Base-by-base conservation (phyloP, 2,329 filamentous ascomycete genomes). In the Neocucurbitaria cava region DNA sequence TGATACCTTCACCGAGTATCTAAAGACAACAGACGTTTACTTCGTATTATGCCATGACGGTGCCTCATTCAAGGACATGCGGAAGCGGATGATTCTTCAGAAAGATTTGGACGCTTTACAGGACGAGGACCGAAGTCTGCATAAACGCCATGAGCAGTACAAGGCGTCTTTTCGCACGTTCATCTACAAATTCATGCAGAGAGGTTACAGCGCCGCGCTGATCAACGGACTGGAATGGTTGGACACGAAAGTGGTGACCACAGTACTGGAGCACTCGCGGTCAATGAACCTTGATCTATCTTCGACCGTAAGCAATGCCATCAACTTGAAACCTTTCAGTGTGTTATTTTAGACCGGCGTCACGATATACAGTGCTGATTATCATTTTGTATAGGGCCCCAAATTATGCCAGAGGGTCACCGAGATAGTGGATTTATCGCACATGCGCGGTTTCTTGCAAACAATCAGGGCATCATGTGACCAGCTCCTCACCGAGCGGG, bases 41-140 rank as follows among this genome's bases (percentile, higher is more conserved):
- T 90, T 92, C 61, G 75, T 91, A 47, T 83, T 92, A 78, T 85
- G 83, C 47, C 87, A 90, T 60, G 87, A 91, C 68, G 88, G 87
- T 41, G 78, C 79, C 30, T 69, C 65, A 3, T 63, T 63, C 33
- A 62, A 48, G 36, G 64, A 66, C 30, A 49, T 62, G 20, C 61
- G 58, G 21, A 71, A 65, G 44, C 55, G 58, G 17, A 48, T 61
- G 40, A 48, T 62, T 31, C 45, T 59, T 18, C 50, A 58, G 17
- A 70, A 64, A 21, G 55, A 66, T 38, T 49, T 61, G 7, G 54
- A 63, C 26, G 44, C 59, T 10, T 54, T 63, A 3, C 56, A 70
- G 36, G 56, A 64, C 15, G 63, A 69, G 36, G 54, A 64, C 13
- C 49, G 45, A 45, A 51, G 42, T 38, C 46, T 59, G 6, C 47